phyloP scores from a whole-genome alignment of 2,329 filamentous ascomycete species.

The Mycocentrospora acerina region DNA sequence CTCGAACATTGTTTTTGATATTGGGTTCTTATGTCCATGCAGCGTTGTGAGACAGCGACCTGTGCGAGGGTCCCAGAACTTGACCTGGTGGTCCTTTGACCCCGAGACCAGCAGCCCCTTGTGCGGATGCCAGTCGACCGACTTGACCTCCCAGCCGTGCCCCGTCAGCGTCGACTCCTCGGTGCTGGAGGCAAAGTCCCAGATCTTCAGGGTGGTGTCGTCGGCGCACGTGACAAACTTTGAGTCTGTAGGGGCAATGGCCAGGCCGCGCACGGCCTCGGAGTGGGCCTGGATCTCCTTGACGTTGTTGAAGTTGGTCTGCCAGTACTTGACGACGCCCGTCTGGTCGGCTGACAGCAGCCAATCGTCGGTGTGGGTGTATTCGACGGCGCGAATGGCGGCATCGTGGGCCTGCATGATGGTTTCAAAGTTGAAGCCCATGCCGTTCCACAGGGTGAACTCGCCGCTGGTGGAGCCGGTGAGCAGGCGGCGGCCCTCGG shows the following conservation, averaged over 20 bases:
- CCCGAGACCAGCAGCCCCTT: conserved; percentile 94
- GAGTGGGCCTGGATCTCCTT: conserved; percentile 89
- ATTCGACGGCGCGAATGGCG: conserved; percentile 78
- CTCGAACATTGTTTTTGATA: conserved; percentile 91
- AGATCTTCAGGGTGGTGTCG: conserved; percentile 90
- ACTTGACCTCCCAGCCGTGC: conserved; percentile 98
- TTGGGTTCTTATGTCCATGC: conserved; percentile 95
- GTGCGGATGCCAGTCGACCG: conserved; percentile 94
- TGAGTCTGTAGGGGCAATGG: conserved; percentile 89
- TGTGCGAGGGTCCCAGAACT: conserved; percentile 96
- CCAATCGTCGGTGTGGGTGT: conserved; percentile 97
- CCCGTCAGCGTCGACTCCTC: conserved; percentile 83
- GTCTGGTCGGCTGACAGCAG: conserved; percentile 93
- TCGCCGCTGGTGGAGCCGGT: conserved; percentile 96
- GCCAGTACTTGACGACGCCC: conserved; percentile 96
- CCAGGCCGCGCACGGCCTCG: conserved; percentile 85
- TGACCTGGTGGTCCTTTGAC: conserved; percentile 95
- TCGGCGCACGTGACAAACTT: conserved; percentile 97
- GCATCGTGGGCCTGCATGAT: conserved; percentile 97
- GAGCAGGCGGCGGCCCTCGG: conserved; percentile 85
- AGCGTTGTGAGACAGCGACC: conserved; percentile 88
- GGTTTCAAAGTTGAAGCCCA: conserved; percentile 98
- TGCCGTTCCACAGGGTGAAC: conserved; percentile 98
- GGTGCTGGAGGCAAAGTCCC: conserved; percentile 85
- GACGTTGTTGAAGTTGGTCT: conserved; percentile 98